Percentiles rank a stretch among this genome's conserved stretches.
phyloP scores from a whole-genome alignment of 176 grass and related monocot genomes.

The Eragrostis nindensis region DNA sequence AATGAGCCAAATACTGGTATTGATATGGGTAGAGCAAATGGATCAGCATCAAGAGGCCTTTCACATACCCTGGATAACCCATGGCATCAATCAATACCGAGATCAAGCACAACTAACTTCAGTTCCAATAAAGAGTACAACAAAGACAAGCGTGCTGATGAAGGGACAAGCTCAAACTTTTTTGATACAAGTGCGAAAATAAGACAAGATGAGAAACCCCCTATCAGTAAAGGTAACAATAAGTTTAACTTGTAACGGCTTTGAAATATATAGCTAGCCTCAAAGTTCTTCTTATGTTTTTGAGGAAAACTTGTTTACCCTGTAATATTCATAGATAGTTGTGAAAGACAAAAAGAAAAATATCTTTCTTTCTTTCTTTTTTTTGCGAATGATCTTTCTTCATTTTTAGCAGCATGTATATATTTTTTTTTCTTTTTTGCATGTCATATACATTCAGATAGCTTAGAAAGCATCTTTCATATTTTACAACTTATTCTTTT shows the following conservation, averaged over 20 bases:
- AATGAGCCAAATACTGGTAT: constrained; percentile 62
- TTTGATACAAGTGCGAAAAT: constrained; percentile 43
- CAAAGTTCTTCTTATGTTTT: constrained; percentile 35
- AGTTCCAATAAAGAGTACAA: constrained; percentile 54
- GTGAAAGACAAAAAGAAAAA: too few species aligned
- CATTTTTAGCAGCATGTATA: too few species aligned
- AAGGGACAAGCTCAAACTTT: constrained; percentile 69
- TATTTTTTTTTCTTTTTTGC: too few species aligned
- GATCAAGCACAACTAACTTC: constrained; percentile 53
- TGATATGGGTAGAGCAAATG: constrained; percentile 30
- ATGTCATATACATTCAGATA: not conserved
- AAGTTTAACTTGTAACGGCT: constrained; percentile 13
- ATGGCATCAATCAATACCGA: constrained; percentile 33
- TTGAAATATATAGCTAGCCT: not conserved
- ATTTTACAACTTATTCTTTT: constrained; percentile 26
- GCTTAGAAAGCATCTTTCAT: not conserved
- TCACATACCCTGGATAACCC: constrained; percentile 37
- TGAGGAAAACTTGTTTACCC: not conserved
- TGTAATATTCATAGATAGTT: too few species aligned
- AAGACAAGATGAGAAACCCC: constrained; percentile 50
- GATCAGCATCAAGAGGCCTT: constrained; percentile 40
- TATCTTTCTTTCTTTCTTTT: too few species aligned
- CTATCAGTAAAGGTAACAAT: constrained; percentile 61
- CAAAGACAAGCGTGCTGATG: constrained; percentile 49
- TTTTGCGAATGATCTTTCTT: too few species aligned